Evolutionary conservation across 306 rosid species (phyloP), one percentile per base, ranked within the genome.

Genomic region (Cicer chorassanicum): DNA sequence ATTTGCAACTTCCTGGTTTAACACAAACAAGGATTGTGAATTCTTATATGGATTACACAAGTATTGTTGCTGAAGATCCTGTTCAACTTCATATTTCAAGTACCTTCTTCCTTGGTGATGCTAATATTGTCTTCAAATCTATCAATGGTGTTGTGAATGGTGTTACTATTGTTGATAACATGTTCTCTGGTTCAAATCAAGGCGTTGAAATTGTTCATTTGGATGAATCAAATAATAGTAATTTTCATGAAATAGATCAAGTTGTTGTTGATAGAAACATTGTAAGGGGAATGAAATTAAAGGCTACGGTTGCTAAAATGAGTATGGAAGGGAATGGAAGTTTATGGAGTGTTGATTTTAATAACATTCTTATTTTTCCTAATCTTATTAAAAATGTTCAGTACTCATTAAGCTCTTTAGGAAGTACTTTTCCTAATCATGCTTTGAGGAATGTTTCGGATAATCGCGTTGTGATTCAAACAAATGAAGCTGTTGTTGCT

Each of bases 31-130:
- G 96, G 72, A 94, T 94, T 18, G 88, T 90, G 49, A 88, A 94
- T 78, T 94, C 95, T 19, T 94, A 94, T 78, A 62, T 94, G 89
- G 99, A 94, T 55, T 94, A 70, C 84, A 94, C 96, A 0, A 92
- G 91, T 0, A 94, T 94, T 44, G 92, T 94, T 1, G 95, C 92
- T 1, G 99, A 94, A 78, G 99, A 94, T 68, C 99, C 97, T 0
- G 91, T 90, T 73, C 96, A 94, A 46, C 93, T 92, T 45, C 92
- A 90, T 16, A 85, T 94, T 51, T 81, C 96, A 1, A 83, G 90
- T 46, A 82, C 72, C 4, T 94, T 94, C 70, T 94, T 94, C 88
- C 92, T 94, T 15, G 99, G 99, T 34, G 96, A 92, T 44, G 97
- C 92, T 1, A 81, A 83, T 38, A 54, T 94, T 65, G 87, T 86